phyloP scores from a whole-genome alignment of 176 grass and related monocot genomes.

The Luzula sylvatica region DNA sequence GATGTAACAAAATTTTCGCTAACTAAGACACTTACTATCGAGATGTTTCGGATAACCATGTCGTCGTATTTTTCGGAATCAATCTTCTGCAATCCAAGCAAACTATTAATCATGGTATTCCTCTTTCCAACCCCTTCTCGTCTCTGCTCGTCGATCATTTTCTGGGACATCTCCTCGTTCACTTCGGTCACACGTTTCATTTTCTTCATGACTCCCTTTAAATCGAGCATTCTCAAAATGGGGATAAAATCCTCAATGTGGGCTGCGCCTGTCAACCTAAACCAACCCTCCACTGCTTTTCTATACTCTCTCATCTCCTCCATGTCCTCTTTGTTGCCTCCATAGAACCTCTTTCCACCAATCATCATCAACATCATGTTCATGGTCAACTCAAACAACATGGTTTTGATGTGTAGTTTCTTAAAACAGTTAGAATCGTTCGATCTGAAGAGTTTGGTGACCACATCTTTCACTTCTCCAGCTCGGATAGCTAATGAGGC shows the following conservation, averaged over 20 bases:
- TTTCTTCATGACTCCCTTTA: slow-evolving; percentile 7
- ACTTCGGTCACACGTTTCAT: background rate
- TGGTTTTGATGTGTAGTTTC: slow-evolving; percentile 12
- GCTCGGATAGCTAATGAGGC: slow-evolving; percentile 4
- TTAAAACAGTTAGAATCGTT: background rate
- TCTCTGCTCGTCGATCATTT: slow-evolving; percentile 11
- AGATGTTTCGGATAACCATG: background rate
- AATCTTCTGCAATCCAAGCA: slow-evolving; percentile 15
- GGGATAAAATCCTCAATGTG: slow-evolving; percentile 17
- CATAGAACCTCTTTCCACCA: background rate
- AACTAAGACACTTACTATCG: slow-evolving; percentile 15
- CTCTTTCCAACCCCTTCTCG: background rate
- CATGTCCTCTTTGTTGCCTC: background rate
- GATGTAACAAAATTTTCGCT: too few species aligned
- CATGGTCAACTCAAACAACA: slow-evolving; percentile 15
- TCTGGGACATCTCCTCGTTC: slow-evolving; percentile 6
- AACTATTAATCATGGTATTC: slow-evolving; percentile 9
- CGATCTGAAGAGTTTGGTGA: background rate
- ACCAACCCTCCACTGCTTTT: background rate
- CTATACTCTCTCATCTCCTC: slow-evolving; percentile 10
- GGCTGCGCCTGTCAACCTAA: background rate
- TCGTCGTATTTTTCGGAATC: slow-evolving; percentile 22
- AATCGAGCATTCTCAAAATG: slow-evolving; percentile 6
- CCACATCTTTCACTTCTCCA: background rate
- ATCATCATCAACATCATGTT: slow-evolving; percentile 18